Conservation (phyloP, 75 land plant species). For the Chamaecyparis obtusa region DNA sequence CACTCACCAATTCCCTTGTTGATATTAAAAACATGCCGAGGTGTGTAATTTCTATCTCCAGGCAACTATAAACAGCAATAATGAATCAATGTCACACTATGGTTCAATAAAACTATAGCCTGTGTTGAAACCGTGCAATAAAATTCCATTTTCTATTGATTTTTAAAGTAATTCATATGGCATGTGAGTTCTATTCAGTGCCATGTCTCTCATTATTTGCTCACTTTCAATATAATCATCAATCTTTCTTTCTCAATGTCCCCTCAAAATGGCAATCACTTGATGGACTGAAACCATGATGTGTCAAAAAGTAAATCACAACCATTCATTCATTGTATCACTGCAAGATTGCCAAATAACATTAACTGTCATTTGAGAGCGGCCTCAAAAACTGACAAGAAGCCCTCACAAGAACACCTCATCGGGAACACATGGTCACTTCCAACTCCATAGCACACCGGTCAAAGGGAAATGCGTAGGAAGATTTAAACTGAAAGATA, state of each 20-base stretch:
- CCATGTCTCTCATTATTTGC: conserved; percentile 25
- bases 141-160: background rate
- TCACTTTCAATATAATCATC: conserved; percentile 17
- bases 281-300: no score
- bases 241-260: conserved; percentile 13
- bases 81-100: conserved; percentile 50
- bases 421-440: no score
- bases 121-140: conserved; percentile 84
- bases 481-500: no score
- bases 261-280: no score
- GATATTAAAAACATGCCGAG: conserved; percentile 43
- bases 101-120: conserved; percentile 43
- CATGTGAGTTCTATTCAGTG: conserved; percentile 13
- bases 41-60: conserved; percentile 48
- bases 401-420: no score
- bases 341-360: no score
- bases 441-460: no score
- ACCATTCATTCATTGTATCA: no score
- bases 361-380: no score
- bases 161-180: background rate
- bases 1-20: conserved; percentile 29
- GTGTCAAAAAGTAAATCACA: no score
- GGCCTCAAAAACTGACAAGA: no score
- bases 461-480: no score
- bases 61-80: conserved; percentile 65